These are phyloP conservation scores for Apiospora marii DNA, from an alignment of 2,329 filamentous ascomycete genomes.

Conservation along the genomic window DNA sequence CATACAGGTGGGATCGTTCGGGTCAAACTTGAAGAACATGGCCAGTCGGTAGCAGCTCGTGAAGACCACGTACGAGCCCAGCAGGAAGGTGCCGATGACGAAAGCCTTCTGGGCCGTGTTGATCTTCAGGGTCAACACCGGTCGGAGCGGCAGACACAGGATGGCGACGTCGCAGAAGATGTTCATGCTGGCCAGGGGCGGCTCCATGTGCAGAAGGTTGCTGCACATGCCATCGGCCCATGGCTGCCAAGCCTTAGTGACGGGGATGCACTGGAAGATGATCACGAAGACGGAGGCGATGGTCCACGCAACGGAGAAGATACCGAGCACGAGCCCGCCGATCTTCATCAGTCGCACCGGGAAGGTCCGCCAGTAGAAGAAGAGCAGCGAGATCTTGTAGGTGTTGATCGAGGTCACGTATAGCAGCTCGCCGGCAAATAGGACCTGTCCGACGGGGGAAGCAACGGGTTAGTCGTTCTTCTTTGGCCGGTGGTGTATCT, in stretches of 20 bases:
- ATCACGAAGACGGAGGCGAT: not conserved
- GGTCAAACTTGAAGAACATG: not conserved
- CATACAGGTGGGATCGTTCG: not conserved
- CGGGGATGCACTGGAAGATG: constrained; percentile 4
- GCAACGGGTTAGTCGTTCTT: not conserved
- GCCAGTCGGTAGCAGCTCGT: constrained; percentile 5
- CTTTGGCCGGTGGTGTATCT: no score
- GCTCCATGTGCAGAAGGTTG: not conserved
- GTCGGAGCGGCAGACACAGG: constrained; percentile 4
- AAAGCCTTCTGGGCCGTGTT: not conserved
- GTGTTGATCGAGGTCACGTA: constrained; percentile 13
- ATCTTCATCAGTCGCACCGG: constrained; percentile 9
- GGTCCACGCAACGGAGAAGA: not conserved
- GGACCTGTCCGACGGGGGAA: not conserved
- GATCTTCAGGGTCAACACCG: not conserved
- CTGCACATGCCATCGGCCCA: not conserved
- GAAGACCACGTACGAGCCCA: constrained; percentile 12
- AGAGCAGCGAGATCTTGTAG: constrained; percentile 24
- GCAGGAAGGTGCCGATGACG: constrained; percentile 1
- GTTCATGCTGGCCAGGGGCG: not conserved
- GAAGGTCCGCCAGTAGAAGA: constrained; percentile 23
- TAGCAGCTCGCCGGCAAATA: constrained; percentile 2
- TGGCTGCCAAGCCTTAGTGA: not conserved
- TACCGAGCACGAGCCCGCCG: not conserved
- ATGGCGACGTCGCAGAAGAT: constrained; percentile 16